Conservation (phyloP, 2,329 filamentous ascomycete species). For the Acephala macrosclerotiorum region DNA sequence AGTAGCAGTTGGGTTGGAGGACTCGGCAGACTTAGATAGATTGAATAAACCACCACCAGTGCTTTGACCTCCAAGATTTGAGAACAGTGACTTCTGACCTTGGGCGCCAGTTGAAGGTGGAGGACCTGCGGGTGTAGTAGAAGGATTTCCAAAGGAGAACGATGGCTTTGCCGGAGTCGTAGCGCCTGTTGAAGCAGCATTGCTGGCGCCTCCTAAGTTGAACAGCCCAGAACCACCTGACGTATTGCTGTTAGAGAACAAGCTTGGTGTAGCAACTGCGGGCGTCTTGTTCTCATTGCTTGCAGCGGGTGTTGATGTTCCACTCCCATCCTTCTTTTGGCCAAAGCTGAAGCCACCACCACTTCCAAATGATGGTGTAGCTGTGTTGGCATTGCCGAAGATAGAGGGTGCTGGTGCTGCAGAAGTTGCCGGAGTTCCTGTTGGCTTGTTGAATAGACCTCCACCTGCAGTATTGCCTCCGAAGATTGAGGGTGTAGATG, state of each 20-base stretch:
- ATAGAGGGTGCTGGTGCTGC: background rate
- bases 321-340: slow-evolving; percentile 19
- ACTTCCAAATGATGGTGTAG: slow-evolving; percentile 26
- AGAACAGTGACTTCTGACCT: slow-evolving; percentile 32
- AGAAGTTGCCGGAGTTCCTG: slow-evolving; percentile 14
- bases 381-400: slow-evolving; percentile 11
- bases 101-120: slow-evolving; percentile 38
- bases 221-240: slow-evolving; percentile 29
- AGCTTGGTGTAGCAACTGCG: slow-evolving; percentile 17
- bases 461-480: slow-evolving; percentile 39
- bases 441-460: slow-evolving; percentile 18
- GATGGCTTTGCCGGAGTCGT: slow-evolving; percentile 39
- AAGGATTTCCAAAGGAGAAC: slow-evolving; percentile 32
- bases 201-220: slow-evolving; percentile 27
- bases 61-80: slow-evolving; percentile 15
- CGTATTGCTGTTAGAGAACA: slow-evolving; percentile 21
- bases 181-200: slow-evolving; percentile 35
- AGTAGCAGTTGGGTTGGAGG: slow-evolving; percentile 13
- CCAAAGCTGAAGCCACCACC: slow-evolving; percentile 28
- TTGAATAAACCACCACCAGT: slow-evolving; percentile 27
- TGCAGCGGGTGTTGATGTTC: slow-evolving; percentile 21
- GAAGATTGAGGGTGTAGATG: slow-evolving; percentile 35
- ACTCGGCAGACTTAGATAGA: slow-evolving; percentile 22
- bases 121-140: slow-evolving; percentile 45
- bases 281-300: slow-evolving; percentile 29